Conservation (phyloP, 2,329 filamentous ascomycete genomes). For the Penicillium frequentans region DNA sequence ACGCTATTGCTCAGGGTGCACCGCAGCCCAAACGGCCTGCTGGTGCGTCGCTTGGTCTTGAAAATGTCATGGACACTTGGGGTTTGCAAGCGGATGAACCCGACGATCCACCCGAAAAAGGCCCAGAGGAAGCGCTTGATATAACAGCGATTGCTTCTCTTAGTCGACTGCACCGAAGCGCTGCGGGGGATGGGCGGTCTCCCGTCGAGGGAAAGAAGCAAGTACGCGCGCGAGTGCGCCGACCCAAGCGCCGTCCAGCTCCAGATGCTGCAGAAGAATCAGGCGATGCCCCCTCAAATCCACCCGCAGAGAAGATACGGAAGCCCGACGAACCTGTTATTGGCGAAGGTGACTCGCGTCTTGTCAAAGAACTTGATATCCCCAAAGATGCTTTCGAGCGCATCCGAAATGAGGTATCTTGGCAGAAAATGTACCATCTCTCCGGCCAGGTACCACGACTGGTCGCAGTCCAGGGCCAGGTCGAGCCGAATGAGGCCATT, state of each 20-base stretch:
- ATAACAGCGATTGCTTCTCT: slow-evolving; percentile 18
- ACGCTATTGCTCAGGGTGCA: slow-evolving; percentile 32
- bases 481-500: slow-evolving; percentile 65
- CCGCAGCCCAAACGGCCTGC: slow-evolving; percentile 15
- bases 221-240: slow-evolving; percentile 27
- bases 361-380: slow-evolving; percentile 71
- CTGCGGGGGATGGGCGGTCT: slow-evolving; percentile 6
- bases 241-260: slow-evolving; percentile 22
- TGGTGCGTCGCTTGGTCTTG: slow-evolving; percentile 31
- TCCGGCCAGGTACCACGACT: slow-evolving; percentile 88
- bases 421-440: slow-evolving; percentile 91
- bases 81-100: slow-evolving; percentile 25
- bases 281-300: neutral
- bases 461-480: slow-evolving; percentile 80
- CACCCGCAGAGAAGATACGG: neutral
- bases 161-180: slow-evolving; percentile 10
- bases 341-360: slow-evolving; percentile 77
- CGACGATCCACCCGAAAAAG: neutral
- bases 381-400: slow-evolving; percentile 62
- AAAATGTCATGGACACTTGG: slow-evolving; percentile 36
- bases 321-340: slow-evolving; percentile 41
- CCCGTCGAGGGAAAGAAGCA: slow-evolving; percentile 19
- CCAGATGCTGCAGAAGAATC: neutral
- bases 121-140: slow-evolving; percentile 9
- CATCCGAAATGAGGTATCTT: slow-evolving; percentile 73